A percentile compares a stretch with the other conserved stretches of the same genome.
These are phyloP conservation scores for Monilinia aucupariae DNA, from an alignment of 2,329 filamentous ascomycete genomes.

Conservation along the genomic window DNA sequence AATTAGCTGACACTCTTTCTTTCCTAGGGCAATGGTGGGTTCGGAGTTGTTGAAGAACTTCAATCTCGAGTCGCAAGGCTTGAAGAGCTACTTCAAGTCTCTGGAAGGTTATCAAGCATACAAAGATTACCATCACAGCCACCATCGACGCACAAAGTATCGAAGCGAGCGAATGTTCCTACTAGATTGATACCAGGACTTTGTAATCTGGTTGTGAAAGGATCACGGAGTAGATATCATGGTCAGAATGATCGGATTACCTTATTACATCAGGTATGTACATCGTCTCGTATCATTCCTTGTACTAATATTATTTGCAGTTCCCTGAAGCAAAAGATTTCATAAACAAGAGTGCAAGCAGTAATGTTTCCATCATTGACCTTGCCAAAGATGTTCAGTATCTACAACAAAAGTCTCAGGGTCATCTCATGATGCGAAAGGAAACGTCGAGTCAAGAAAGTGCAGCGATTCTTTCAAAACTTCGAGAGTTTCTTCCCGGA, in stretches of 20 bases:
- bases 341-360: constrained; percentile 14
- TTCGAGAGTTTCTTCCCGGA: constrained; percentile 17
- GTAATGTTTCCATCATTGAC: not conserved
- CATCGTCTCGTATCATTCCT: not conserved
- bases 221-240: constrained; percentile 14
- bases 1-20: not conserved
- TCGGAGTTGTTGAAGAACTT: constrained; percentile 13
- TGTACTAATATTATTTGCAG: not conserved
- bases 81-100: constrained; percentile 13
- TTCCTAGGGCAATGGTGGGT: not conserved
- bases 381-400: constrained; percentile 18
- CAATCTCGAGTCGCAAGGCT: constrained; percentile 14
- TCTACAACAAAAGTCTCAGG: constrained; percentile 14
- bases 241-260: constrained; percentile 16
- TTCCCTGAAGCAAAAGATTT: constrained; percentile 13
- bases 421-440: constrained; percentile 13
- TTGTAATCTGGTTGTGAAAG: constrained; percentile 13
- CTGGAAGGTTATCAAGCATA: not conserved
- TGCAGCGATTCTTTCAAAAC: not conserved
- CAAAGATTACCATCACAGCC: not conserved
- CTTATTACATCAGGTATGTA: constrained; percentile 6
- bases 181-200: not conserved
- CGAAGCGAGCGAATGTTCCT: not conserved
- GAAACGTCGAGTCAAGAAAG: constrained; percentile 10
- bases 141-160: not conserved